Evolutionary conservation across 2,329 filamentous ascomycete genomes (phyloP), one percentile per base, ranked within the genome.

Genomic region (Ustulina deusta): DNA sequence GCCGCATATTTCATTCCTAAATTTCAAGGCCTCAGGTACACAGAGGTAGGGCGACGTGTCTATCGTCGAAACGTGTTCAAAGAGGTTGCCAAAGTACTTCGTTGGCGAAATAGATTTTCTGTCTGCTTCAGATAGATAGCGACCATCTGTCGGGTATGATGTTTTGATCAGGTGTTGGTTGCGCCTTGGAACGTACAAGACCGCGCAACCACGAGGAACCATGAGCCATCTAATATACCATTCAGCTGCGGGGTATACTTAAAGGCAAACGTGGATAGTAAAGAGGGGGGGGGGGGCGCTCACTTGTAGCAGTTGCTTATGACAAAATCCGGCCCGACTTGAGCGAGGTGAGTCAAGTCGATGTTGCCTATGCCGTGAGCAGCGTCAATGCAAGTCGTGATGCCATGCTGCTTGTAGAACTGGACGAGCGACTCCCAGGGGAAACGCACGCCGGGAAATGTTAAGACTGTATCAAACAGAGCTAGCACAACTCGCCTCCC

Each of bases 311-410:
- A 89, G 74, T 94, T 94, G 65, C 82, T 88, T 42, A 91, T 85
- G 72, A 93, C 89, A 79, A 94, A 94, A 78, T 94, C 91, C 0
- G 91, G 87, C 44, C 87, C 82, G 22, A 93, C 78, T 15, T 76
- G 75, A 1, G 77, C 77, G 36, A 93, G 79, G 76, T 92, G 74
- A 11, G 72, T 84, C 4, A 94, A 77, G 3, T 87, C 83, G n/a
- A 94, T 84, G 59, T 92, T 89, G 0, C 92, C 92, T 36, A 93
- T 80, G 0, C 86, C 87, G 77, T 94, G 92, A 0, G 91, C 92
- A 1, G 83, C 92, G 74, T 94, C 92, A 60, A 94, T 81, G 13
- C 89, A 81, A 66, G 88, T 91, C 64, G 92, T 75, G 6, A 94
- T 82, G 0, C 83, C 84, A 51, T 89, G 79, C 59, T 87, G 82